Conservation (phyloP, 2,329 filamentous ascomycete species). For the Daldinia sp. region DNA sequence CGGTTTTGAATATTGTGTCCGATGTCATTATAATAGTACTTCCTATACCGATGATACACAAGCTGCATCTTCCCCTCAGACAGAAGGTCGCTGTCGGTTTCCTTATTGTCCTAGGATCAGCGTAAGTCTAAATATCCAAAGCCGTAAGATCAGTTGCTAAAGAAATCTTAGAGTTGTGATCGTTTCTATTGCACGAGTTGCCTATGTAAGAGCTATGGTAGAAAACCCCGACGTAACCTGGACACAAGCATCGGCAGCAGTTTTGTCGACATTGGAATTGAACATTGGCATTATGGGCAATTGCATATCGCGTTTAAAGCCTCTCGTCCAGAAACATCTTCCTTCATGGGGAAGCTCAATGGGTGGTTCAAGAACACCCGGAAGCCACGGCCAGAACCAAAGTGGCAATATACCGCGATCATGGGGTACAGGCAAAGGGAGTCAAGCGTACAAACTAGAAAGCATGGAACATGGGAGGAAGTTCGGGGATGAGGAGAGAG, state of each 20-base stretch:
- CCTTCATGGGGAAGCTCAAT: background rate
- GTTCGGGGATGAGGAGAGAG: background rate
- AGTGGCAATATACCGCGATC: background rate
- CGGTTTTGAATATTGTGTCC: conserved; percentile 13
- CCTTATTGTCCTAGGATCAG: conserved; percentile 10
- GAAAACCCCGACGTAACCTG: conserved; percentile 4
- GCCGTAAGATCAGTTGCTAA: background rate
- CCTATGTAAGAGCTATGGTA: conserved; percentile 8
- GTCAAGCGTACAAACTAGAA: background rate
- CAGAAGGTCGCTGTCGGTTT: conserved; percentile 7
- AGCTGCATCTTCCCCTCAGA: conserved; percentile 5
- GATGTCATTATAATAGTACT: conserved; percentile 3
- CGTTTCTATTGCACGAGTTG: conserved; percentile 6
- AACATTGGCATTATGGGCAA: conserved; percentile 14
- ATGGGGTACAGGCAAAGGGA: background rate
- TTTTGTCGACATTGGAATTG: conserved; percentile 9
- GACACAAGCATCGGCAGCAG: conserved; percentile 4
- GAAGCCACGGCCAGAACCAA: background rate
- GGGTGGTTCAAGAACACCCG: background rate
- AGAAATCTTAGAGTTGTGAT: background rate
- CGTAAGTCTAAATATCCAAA: background rate
- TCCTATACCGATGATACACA: conserved; percentile 11
- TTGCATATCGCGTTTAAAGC: conserved; percentile 5
- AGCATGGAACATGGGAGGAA: background rate
- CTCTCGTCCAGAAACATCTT: conserved; percentile 2